Conservation (phyloP, 2,329 filamentous ascomycete genomes). For the Venturia asperata region DNA sequence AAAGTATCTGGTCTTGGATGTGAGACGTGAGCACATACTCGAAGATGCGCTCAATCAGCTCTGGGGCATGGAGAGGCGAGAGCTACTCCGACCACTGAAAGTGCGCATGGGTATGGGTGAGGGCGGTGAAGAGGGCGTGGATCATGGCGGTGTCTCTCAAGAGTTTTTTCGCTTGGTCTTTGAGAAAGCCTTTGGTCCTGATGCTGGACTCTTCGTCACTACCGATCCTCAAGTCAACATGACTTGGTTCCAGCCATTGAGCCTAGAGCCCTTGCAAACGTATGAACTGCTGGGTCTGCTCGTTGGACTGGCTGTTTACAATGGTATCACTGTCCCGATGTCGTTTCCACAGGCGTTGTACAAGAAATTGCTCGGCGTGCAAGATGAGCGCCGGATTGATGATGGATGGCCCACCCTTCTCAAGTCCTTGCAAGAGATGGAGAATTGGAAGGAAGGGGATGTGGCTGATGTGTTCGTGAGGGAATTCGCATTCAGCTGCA, state of each 20-base stretch:
- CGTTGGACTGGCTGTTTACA: conserved; percentile 86
- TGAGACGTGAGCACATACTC: conserved; percentile 37
- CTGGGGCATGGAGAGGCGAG: conserved; percentile 75
- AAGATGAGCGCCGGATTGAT: conserved; percentile 53
- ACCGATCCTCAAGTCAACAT: conserved; percentile 69
- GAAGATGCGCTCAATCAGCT: conserved; percentile 66
- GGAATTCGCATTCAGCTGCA: conserved; percentile 78
- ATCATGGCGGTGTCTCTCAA: conserved; percentile 91
- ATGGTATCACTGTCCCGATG: conserved; percentile 82
- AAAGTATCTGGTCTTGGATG: conserved; percentile 38
- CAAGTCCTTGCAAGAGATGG: conserved; percentile 63
- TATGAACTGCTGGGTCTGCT: conserved; percentile 83
- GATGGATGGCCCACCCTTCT: conserved; percentile 54
- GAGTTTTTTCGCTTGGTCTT: conserved; percentile 89
- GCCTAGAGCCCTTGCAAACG: conserved; percentile 77
- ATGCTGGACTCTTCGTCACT: conserved; percentile 63
- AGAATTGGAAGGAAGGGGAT: conserved; percentile 72
- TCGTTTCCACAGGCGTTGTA: conserved; percentile 85
- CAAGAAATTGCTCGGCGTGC: conserved; percentile 63
- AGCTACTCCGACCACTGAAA: conserved; percentile 79
- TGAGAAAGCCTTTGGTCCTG: conserved; percentile 68
- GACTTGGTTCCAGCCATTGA: conserved; percentile 81
- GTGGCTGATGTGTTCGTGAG: conserved; percentile 76
- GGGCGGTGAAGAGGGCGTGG: conserved; percentile 77
- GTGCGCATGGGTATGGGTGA: conserved; percentile 72